phyloP scores from a whole-genome alignment of 257 asterid genomes.

The Solanum medicagineum region DNA sequence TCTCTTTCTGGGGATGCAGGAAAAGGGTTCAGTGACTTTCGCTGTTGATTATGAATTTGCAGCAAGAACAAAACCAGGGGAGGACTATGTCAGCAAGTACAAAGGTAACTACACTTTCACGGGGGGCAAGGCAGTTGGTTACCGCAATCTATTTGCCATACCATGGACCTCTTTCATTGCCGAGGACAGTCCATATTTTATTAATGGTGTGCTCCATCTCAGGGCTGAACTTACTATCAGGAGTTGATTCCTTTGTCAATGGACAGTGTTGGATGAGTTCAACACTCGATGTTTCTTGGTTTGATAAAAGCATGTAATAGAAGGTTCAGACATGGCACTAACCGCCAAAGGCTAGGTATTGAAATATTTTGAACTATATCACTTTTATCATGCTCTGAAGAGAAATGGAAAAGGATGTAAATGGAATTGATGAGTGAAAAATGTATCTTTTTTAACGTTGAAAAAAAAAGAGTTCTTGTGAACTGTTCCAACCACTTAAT shows the following conservation, averaged over 20 bases:
- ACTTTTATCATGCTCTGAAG: background rate
- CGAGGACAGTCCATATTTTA: conserved; percentile 65
- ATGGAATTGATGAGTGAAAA: background rate
- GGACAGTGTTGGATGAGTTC: background rate
- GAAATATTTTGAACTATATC: background rate
- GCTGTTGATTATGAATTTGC: conserved; percentile 86
- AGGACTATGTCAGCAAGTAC: conserved; percentile 66
- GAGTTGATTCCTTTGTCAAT: conserved; percentile 7
- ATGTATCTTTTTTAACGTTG: background rate
- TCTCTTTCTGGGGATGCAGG: conserved; percentile 90
- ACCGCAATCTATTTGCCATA: conserved; percentile 62
- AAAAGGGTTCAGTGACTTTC: conserved; percentile 70
- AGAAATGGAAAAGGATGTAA: background rate
- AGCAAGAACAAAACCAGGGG: conserved; percentile 69
- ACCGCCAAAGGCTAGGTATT: background rate
- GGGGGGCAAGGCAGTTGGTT: conserved; percentile 90
- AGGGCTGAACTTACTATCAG: conserved; percentile 85
- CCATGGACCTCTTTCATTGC: conserved; percentile 80
- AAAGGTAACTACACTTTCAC: conserved; percentile 81
- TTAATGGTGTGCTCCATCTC: conserved; percentile 59
- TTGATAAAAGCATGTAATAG: background rate
- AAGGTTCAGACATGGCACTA: background rate
- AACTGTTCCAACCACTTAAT: background rate
- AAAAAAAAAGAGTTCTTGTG: background rate
- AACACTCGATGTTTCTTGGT: background rate